A percentile compares a stretch with the other conserved stretches of the same genome.
Conservation (phyloP, 2,329 filamentous ascomycete species). For the Ophidiomyces ophidiicola region DNA sequence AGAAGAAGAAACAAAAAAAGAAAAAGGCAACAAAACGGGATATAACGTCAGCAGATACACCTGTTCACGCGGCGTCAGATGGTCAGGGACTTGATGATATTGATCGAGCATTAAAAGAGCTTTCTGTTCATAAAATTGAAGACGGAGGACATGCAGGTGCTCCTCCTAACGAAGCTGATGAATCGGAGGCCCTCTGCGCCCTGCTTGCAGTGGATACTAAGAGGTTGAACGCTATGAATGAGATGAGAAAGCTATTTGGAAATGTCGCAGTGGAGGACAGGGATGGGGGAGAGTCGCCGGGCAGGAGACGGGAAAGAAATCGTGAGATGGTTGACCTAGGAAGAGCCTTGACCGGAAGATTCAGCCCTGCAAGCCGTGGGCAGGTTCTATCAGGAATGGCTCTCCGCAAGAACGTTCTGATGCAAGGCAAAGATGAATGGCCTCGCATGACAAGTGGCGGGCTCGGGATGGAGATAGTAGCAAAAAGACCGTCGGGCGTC, state of each 20-base stretch:
- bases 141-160: neutral
- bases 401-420: slow-evolving; percentile 66
- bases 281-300: slow-evolving; percentile 33
- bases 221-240: slow-evolving; percentile 73
- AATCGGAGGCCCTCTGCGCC: slow-evolving; percentile 30
- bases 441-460: slow-evolving; percentile 67
- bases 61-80: slow-evolving; percentile 16
- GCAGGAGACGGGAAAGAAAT: slow-evolving; percentile 45
- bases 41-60: slow-evolving; percentile 17
- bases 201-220: slow-evolving; percentile 54
- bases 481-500: slow-evolving; percentile 45
- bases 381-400: slow-evolving; percentile 59
- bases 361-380: slow-evolving; percentile 43
- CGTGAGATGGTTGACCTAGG: slow-evolving; percentile 39
- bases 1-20: slow-evolving; percentile 54
- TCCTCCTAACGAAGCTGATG: neutral
- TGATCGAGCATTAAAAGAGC: slow-evolving; percentile 49
- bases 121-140: slow-evolving; percentile 37
- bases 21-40: slow-evolving; percentile 37
- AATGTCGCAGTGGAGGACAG: slow-evolving; percentile 48
- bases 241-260: slow-evolving; percentile 72
- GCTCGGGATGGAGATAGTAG: slow-evolving; percentile 63
- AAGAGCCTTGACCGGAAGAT: slow-evolving; percentile 43
- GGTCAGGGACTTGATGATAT: slow-evolving; percentile 48
- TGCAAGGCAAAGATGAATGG: slow-evolving; percentile 81